Evolutionary conservation across 352 stramenopile species (phyloP), one percentile per base, ranked within the genome.

Genomic region (Blastocystis sp.): DNA sequence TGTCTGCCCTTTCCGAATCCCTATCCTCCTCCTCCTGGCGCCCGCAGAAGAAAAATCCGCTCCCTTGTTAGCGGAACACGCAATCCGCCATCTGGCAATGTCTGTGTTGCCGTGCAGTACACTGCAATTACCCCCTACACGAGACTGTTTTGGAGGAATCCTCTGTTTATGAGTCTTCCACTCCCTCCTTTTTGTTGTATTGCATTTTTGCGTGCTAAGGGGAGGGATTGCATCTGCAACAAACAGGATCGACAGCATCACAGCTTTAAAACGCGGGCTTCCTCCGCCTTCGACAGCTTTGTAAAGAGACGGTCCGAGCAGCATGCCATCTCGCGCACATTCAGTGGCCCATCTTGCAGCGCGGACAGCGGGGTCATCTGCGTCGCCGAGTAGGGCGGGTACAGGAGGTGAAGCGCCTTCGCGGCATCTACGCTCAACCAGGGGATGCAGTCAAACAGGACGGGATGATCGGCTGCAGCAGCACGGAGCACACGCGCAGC

Each of bases 391-490:
- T 56, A 56, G 5, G 48, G 5, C 5, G 48, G 48, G 14, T 7
- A 56, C 5, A 84, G 56, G 17, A 84, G 65, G 11, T 61, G n/a
- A 21, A 84, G 34, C 1, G 52, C 74, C 19, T 67, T 66, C 19
- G 56, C 19, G 5, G 74, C 56, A 70, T 84, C 74, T 84, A 84
- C n/a, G 38, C 2, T 34, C 14, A 28, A 52, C 17, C 4, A 38
- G 40, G 28, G 34, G 1, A 67, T 38, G 34, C 41, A 17, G 28
- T 52, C 0, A 17, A 69, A 84, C 74, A 84, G 21, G 53, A 53
- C 10, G 89, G 89, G 40, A 90, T 53, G 19, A 88, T 71, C 21
- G 89, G 89, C 60, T 90, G 88, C 17, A 90, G 45, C 17, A 89
- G 56, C 1, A 88, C 74, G 11, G 78, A 80, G 17, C 59, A 79